Evolutionary conservation across 257 asterid species (phyloP).

Genomic region (Nicotiana benthamiana): DNA sequence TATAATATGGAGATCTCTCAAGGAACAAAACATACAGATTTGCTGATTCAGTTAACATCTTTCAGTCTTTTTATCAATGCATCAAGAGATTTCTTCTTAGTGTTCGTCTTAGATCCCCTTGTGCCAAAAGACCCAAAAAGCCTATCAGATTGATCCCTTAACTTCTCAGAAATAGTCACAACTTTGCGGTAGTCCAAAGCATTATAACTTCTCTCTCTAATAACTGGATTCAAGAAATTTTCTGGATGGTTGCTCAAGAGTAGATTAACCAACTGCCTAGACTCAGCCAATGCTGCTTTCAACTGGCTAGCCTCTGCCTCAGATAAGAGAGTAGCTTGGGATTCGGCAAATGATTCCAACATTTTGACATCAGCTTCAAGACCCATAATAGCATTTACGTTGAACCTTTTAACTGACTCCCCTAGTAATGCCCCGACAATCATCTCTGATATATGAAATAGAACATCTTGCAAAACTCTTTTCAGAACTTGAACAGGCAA

Average conservation of each 20-base stretch:
- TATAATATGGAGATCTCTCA: constrained; percentile 8
- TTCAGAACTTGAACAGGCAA: constrained; percentile 77
- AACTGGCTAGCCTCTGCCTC: constrained; percentile 59
- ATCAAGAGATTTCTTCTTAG: constrained; percentile 95
- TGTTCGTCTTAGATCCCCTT: constrained; percentile 77
- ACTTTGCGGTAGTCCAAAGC: constrained; percentile 76
- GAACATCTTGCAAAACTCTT: constrained; percentile 80
- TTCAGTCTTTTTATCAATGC: constrained; percentile 77
- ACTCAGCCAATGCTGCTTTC: constrained; percentile 68
- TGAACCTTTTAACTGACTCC: constrained; percentile 79
- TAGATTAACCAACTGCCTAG: constrained; percentile 86
- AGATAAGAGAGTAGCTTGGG: constrained; percentile 56
- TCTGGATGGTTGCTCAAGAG: constrained; percentile 90
- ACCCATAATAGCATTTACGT: constrained; percentile 62
- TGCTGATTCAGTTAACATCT: constrained; percentile 54
- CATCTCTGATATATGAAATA: constrained; percentile 83
- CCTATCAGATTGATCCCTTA: constrained; percentile 84
- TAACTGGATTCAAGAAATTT: constrained; percentile 83
- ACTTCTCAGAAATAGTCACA: constrained; percentile 75
- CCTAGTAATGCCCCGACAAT: constrained; percentile 67
- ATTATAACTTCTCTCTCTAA: constrained; percentile 82
- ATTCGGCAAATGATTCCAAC: constrained; percentile 93
- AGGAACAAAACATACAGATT: constrained; percentile 25
- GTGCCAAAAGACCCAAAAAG: constrained; percentile 82
- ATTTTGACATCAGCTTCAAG: constrained; percentile 66